Conservation (phyloP, 1,139 yeast genomes). For the Saccharomycopsis crataegensis region DNA sequence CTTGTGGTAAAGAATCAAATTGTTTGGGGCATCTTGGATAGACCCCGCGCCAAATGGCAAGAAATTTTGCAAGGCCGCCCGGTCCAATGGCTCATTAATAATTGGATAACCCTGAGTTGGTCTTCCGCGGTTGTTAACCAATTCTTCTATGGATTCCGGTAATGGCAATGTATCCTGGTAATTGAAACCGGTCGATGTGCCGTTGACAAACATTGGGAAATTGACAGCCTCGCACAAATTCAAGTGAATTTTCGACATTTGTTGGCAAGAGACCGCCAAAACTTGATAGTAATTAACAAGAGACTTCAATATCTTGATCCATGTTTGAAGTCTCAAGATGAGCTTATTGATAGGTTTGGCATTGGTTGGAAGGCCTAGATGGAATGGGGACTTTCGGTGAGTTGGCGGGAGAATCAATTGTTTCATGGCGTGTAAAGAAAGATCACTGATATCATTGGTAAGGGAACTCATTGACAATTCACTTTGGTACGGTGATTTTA, state of each 20-base stretch:
- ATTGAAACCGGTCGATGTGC: conserved; percentile 11
- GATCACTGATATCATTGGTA: neutral
- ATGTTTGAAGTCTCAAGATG: conserved; percentile 51
- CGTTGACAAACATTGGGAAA: conserved; percentile 41
- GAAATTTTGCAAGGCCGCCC: conserved; percentile 38
- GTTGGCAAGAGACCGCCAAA: conserved; percentile 57
- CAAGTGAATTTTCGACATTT: conserved; percentile 55
- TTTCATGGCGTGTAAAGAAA: conserved; percentile 4
- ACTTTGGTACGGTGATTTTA: neutral
- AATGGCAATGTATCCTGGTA: conserved; percentile 11
- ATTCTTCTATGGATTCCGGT: conserved; percentile 2
- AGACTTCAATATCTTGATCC: conserved; percentile 65
- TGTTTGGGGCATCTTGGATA: conserved; percentile 41
- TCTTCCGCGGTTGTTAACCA: neutral
- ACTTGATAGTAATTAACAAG: conserved; percentile 56
- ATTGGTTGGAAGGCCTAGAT: conserved; percentile 9
- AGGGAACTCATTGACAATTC: neutral
- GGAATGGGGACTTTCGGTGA: conserved; percentile 14
- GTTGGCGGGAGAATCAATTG: conserved; percentile 9
- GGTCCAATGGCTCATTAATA: conserved; percentile 2
- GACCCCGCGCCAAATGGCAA: conserved; percentile 45
- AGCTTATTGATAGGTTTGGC: conserved; percentile 19
- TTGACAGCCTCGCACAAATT: conserved; percentile 57
- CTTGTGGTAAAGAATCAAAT: conserved; percentile 40
- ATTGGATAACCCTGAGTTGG: neutral